phyloP scores from a whole-genome alignment of 345 rosid species.

The Syzygium aqueum region DNA sequence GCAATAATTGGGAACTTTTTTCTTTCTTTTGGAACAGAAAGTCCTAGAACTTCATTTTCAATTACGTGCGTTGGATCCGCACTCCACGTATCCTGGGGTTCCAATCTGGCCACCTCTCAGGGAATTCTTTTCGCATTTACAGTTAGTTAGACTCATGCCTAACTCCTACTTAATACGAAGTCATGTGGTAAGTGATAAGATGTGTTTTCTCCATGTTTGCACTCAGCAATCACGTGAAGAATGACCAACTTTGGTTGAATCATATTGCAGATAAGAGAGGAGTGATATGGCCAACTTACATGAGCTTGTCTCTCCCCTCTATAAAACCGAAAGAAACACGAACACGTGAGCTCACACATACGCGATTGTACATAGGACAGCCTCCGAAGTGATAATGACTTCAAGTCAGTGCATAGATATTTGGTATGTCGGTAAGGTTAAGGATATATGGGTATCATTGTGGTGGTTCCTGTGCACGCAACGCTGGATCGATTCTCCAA shows the following conservation, averaged over 20 bases:
- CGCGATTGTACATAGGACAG: not conserved
- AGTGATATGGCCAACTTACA: not conserved
- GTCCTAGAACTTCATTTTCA: not conserved
- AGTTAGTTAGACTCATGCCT: not conserved
- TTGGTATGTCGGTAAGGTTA: not conserved
- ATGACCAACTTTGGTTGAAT: not conserved
- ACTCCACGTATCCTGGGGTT: not conserved
- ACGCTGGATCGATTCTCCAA: not conserved
- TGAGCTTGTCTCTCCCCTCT: not conserved
- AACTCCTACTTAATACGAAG: not conserved
- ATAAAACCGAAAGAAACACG: not conserved
- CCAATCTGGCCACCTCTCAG: not conserved
- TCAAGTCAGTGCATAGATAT: not conserved
- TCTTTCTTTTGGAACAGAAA: not conserved
- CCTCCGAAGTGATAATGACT: not conserved
- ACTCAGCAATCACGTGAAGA: not conserved
- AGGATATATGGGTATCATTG: not conserved
- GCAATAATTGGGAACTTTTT: not conserved
- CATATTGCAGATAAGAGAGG: not conserved
- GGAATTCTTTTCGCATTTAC: not conserved
- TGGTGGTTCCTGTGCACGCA: not conserved
- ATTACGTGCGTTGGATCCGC: not conserved
- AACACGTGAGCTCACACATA: not conserved
- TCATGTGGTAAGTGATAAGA: not conserved
- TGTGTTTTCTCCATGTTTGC: not conserved